Evolutionary conservation across 2,329 filamentous ascomycete species (phyloP), one percentile per base, ranked within the genome.

Genomic region (Sporothrix inflata): DNA sequence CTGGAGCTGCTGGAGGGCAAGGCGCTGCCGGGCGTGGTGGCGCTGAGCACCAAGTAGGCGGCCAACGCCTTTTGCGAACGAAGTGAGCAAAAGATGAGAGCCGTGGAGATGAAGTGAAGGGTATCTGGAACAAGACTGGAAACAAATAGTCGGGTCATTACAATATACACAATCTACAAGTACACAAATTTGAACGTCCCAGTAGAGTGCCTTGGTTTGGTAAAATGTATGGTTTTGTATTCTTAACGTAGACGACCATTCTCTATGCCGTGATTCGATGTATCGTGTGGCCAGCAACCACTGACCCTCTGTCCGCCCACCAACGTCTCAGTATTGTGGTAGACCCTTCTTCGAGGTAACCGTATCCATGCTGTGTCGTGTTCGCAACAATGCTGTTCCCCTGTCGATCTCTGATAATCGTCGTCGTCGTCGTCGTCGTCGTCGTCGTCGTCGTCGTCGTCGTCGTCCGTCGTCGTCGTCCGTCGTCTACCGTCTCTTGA

Each of bases 1-100:
- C 87, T 99, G 80, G 96, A 99, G 88, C 87, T 99, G 79, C 90
- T 99, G 75, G 96, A 99, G 89, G 96, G 96, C 84, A 99, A 99
- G 89, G 95, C 94, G 76, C 88, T 99, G 80, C 96, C 96, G 72
- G 96, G 96, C 87, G 94, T 99, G 75, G 87, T 88, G 79, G 95
- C 95, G 78, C 90, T 99, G 82, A 98, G 94, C 84, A 90, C 88
- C 84, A 90, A 90, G 85, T 91, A 85, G 86, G 82, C 76, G 66
- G 66, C 19, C 8, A 49, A 6, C 6, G 3, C 47, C 1, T 1
- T 8, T 12, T 12, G 53, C 53, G 14, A 57, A 61, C 34, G n/a
- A 61, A 16, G 57, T 21, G 57, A 21, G 34, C 57, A 21, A 55
- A 3, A 16, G 21, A 60, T 6, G 6, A 38, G 12, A 38, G 61